A percentile compares a stretch with the other conserved stretches of the same genome.
Conservation (phyloP, 2,329 filamentous ascomycete species). For the Hirsutella minnesotensis region DNA sequence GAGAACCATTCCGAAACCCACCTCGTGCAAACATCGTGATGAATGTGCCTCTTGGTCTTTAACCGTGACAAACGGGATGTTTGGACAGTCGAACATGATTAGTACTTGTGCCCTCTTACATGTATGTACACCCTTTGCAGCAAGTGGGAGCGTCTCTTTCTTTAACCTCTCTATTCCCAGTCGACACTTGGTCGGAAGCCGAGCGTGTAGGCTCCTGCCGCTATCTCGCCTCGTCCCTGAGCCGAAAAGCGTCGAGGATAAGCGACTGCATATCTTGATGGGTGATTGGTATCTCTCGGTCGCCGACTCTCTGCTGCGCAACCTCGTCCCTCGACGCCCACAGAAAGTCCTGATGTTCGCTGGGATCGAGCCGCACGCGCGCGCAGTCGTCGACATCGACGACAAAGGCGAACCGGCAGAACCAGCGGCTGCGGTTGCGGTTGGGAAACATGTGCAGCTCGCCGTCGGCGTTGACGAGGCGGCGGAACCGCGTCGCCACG, state of each 20-base stretch:
- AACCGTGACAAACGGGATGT: too few relatives aligned
- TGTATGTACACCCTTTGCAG: too few relatives aligned
- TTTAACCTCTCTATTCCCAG: too few relatives aligned
- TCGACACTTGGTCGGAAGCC: too few relatives aligned
- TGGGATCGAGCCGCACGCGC: slow-evolving; percentile 14
- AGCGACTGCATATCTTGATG: background rate
- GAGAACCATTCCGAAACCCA: too few relatives aligned
- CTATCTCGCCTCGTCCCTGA: background rate
- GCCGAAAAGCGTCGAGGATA: background rate
- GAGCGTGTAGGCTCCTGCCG: too few relatives aligned
- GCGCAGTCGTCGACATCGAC: slow-evolving; percentile 9
- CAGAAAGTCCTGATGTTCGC: slow-evolving; percentile 18
- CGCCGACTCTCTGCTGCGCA: background rate
- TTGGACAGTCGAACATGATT: too few relatives aligned
- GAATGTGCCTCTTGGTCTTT: too few relatives aligned
- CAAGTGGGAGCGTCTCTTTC: too few relatives aligned
- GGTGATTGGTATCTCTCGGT: background rate
- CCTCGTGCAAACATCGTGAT: too few relatives aligned
- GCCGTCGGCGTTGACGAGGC: slow-evolving; percentile 4
- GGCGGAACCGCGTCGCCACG: slow-evolving; percentile 9
- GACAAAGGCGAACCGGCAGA: slow-evolving; percentile 3
- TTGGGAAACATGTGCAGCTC: slow-evolving; percentile 1
- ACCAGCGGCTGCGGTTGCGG: background rate
- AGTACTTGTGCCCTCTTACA: too few relatives aligned
- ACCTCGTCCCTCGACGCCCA: slow-evolving; percentile 19